Percentiles rank a stretch among this genome's conserved stretches.
phyloP scores from a whole-genome alignment of 768 basidiomycete species.

The Lanmaoa pseudosensibilis region DNA sequence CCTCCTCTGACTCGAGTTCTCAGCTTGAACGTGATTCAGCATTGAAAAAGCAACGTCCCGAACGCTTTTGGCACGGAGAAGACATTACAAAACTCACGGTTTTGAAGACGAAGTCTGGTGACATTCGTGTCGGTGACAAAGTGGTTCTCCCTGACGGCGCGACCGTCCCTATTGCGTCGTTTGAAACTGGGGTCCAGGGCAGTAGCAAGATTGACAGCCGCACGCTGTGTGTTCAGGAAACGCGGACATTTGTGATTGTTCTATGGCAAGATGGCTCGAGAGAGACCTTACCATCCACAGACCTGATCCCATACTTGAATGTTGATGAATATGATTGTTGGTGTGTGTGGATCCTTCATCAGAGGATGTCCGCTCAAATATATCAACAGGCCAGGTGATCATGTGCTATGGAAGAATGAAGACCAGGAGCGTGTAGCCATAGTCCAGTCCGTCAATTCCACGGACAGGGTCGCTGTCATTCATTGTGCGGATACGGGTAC shows the following conservation, averaged over 20 bases:
- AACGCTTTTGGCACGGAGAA: slow-evolving; percentile 69
- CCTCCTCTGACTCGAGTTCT: neutral
- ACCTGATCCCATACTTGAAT: slow-evolving; percentile 79
- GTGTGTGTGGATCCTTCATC: slow-evolving; percentile 40
- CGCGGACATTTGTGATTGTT: slow-evolving; percentile 65
- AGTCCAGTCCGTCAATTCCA: slow-evolving; percentile 74
- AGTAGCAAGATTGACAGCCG: slow-evolving; percentile 51
- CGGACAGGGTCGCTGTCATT: slow-evolving; percentile 68
- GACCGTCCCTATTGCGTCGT: slow-evolving; percentile 55
- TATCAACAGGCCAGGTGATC: slow-evolving; percentile 79
- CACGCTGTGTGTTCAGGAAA: slow-evolving; percentile 66
- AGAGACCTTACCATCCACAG: slow-evolving; percentile 59
- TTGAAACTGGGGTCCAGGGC: slow-evolving; percentile 51
- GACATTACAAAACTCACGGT: slow-evolving; percentile 65
- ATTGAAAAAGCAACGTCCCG: slow-evolving; percentile 60
- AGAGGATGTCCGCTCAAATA: slow-evolving; percentile 5
- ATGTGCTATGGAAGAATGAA: slow-evolving; percentile 82
- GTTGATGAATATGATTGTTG: slow-evolving; percentile 93
- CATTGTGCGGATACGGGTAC: slow-evolving; percentile 53
- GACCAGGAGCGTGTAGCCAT: slow-evolving; percentile 64
- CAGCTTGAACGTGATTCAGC: slow-evolving; percentile 65
- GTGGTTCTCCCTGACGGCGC: slow-evolving; percentile 55
- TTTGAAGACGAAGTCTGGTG: slow-evolving; percentile 59
- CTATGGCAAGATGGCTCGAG: slow-evolving; percentile 86
- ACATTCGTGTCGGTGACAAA: slow-evolving; percentile 74